phyloP scores from a whole-genome alignment of 371 early-diverging fungal species.

The Mycotypha africana region DNA sequence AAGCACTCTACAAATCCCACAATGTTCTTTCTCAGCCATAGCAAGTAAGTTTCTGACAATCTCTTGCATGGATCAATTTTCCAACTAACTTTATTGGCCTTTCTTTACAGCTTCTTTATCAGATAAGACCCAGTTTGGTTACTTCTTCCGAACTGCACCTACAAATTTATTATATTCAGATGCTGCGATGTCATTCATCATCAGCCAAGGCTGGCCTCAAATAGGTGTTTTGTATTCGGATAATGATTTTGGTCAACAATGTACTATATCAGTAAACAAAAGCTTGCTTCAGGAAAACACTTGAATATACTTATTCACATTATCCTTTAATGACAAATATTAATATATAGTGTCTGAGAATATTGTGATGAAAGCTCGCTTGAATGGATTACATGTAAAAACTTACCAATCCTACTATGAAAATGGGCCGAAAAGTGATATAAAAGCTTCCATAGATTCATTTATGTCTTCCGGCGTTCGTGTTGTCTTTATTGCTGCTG shows the following conservation, averaged over 20 bases:
- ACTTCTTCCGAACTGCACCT: conserved; percentile 54
- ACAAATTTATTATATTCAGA: conserved; percentile 48
- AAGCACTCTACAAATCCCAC: conserved; percentile 55
- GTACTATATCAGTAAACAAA: too few species aligned
- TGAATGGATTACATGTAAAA: conserved; percentile 34
- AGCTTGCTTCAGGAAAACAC: too few species aligned
- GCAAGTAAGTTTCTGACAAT: conserved; percentile 33
- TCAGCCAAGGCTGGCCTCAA: conserved; percentile 49
- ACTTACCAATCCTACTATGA: conserved; percentile 44
- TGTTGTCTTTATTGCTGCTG: conserved; percentile 47
- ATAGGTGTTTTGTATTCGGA: conserved; percentile 50
- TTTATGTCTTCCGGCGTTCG: conserved; percentile 38
- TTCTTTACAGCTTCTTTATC: conserved; percentile 43
- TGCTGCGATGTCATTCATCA: conserved; percentile 48
- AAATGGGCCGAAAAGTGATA: conserved; percentile 37
- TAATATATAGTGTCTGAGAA: conserved; percentile 42
- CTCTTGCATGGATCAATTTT: neutral
- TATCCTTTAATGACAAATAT: neutral
- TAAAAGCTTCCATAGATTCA: conserved; percentile 31
- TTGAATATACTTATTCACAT: neutral
- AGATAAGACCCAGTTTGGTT: conserved; percentile 49
- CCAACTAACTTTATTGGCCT: neutral
- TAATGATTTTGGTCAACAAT: conserved; percentile 47
- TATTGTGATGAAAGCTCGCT: conserved; percentile 33
- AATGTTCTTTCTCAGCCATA: conserved; percentile 56